Evolutionary conservation across 257 asterid species (phyloP).

Genomic region (Plectranthus barbatus): DNA sequence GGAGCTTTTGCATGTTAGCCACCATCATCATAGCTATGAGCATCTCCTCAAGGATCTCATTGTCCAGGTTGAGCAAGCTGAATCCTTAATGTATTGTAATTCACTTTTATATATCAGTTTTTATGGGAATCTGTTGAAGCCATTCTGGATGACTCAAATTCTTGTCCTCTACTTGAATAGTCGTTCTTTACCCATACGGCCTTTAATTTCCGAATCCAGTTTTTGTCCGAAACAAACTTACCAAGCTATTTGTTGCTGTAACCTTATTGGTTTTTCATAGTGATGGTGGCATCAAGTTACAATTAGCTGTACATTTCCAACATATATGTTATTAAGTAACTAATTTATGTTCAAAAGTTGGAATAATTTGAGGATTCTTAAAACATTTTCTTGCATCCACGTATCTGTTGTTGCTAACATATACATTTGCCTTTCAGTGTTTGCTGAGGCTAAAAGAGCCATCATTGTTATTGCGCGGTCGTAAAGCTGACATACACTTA

Average conservation of each 20-base stretch:
- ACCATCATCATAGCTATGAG: conserved; percentile 40
- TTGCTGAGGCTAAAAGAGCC: no score
- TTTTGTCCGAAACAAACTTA: conserved; percentile 5
- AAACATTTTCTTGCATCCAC: neutral
- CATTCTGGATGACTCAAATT: neutral
- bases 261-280: neutral
- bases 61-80: no score
- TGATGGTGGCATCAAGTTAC: conserved; percentile 4
- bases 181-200: no score
- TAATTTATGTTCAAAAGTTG: neutral
- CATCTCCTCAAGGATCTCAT: conserved; percentile 54
- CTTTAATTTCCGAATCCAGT: no score
- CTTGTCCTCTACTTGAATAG: no score
- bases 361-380: neutral
- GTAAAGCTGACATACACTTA: conserved; percentile 45
- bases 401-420: neutral
- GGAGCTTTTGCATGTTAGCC: conserved; percentile 49
- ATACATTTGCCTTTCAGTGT: conserved; percentile 41
- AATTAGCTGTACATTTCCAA: neutral
- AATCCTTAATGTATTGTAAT: neutral
- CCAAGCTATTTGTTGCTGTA: neutral
- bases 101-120: neutral
- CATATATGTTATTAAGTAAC: neutral
- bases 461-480: conserved; percentile 74
- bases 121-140: neutral